phyloP scores from a whole-genome alignment of 2,329 filamentous ascomycete species.

The Talaromyces amestolkiae region DNA sequence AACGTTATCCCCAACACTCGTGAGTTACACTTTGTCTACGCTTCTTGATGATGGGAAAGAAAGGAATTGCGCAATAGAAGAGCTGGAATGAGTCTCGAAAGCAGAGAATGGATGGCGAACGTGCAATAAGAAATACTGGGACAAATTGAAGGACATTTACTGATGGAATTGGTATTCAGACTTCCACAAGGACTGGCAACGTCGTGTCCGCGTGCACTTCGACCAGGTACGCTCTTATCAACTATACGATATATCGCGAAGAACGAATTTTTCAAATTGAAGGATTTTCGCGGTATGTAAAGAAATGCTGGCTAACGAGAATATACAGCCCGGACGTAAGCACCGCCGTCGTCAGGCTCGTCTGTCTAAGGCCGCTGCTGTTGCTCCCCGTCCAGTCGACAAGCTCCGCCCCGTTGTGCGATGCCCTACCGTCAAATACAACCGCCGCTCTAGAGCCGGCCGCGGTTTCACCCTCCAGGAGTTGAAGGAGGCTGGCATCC shows the following conservation, averaged over 20 bases:
- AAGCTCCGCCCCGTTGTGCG: conserved; percentile 93
- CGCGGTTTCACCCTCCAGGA: conserved; percentile 97
- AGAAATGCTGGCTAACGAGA: not conserved
- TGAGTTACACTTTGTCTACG: conserved; percentile 49
- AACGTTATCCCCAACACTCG: conserved; percentile 97
- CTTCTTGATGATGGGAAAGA: not conserved
- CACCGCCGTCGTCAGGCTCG: conserved; percentile 85
- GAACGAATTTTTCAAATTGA: not conserved
- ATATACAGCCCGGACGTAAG: conserved; percentile 85
- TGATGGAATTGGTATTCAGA: conserved; percentile 54
- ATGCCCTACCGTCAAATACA: conserved; percentile 98
- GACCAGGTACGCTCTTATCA: conserved; percentile 75
- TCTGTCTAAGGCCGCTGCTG: conserved; percentile 87
- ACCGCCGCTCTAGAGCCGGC: conserved; percentile 93
- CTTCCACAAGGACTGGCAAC: conserved; percentile 99
- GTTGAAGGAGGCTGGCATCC: conserved; percentile 97
- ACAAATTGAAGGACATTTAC: conserved; percentile 22
- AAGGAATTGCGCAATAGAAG: not conserved
- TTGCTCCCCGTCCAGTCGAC: conserved; percentile 96
- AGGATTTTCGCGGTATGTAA: conserved; percentile 9
- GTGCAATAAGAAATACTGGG: conserved; percentile 17
- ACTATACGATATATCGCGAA: not conserved
- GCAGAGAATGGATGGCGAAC: conserved; percentile 17
- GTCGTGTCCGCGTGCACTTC: conserved; percentile 98
- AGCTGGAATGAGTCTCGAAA: not conserved